Conservation (phyloP, 495 filamentous ascomycete species). For the Parathielavia hyrcaniae region DNA sequence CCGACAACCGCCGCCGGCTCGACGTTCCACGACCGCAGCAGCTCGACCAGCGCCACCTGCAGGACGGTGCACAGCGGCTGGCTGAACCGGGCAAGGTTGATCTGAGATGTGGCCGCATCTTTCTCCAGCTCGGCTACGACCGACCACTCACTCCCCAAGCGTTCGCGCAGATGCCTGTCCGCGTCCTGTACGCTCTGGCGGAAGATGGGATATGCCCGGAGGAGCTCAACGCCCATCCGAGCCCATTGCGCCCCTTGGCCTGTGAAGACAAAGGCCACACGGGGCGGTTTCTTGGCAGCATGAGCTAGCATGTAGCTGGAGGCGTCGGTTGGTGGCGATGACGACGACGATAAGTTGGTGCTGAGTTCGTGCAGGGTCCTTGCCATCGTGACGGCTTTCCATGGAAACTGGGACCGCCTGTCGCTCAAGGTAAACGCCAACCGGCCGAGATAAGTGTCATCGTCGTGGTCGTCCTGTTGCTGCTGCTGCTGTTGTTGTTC, state of each 20-base stretch:
- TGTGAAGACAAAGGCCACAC: neutral
- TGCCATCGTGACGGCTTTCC: neutral
- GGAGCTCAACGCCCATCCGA: conserved; percentile 39
- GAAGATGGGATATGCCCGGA: neutral
- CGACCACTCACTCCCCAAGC: neutral
- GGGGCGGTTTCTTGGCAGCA: neutral
- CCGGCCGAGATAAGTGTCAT: neutral
- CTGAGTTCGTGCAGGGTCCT: neutral
- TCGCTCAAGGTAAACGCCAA: neutral
- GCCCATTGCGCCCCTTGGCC: conserved; percentile 36
- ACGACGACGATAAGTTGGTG: neutral
- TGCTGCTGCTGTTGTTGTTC: too few relatives aligned
- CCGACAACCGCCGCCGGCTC: conserved; percentile 35
- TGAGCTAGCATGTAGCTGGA: neutral
- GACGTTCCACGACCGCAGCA: conserved; percentile 44
- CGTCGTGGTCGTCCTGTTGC: too few relatives aligned
- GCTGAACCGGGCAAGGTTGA: neutral
- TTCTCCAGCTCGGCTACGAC: neutral
- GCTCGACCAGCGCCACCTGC: conserved; percentile 46
- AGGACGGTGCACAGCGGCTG: conserved; percentile 47
- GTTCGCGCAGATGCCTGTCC: neutral
- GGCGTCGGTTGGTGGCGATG: neutral
- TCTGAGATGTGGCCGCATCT: neutral
- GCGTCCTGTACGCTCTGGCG: neutral
- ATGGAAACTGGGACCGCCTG: neutral